Conservation (phyloP, 2,329 filamentous ascomycete species). For the Ceratocystiopsis sp. region DNA sequence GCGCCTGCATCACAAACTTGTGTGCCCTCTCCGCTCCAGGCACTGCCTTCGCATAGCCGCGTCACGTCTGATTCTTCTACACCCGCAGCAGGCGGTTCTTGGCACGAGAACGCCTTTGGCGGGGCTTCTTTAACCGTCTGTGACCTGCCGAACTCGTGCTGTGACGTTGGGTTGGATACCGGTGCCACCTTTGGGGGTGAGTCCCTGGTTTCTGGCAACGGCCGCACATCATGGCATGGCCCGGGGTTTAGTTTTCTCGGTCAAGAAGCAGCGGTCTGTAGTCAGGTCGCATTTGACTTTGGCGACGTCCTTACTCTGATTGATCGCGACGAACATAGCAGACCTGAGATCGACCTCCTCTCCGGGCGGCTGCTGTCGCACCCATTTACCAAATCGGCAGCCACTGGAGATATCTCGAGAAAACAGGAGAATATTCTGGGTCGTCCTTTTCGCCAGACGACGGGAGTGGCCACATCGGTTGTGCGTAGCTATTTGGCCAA, state of each 20-base stretch:
- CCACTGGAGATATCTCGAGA: neutral
- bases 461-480: constrained; percentile 18
- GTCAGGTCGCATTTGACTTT: constrained; percentile 45
- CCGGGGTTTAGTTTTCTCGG: constrained; percentile 26
- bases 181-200: constrained; percentile 21
- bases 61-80: no score
- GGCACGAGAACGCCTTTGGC: no score
- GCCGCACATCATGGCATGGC: constrained; percentile 24
- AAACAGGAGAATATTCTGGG: neutral
- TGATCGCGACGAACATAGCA: constrained; percentile 40
- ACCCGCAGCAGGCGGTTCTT: no score
- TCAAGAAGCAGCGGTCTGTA: constrained; percentile 31
- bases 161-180: constrained; percentile 16
- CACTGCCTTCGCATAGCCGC: no score
- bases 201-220: constrained; percentile 25
- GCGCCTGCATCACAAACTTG: no score
- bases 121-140: no score
- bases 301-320: constrained; percentile 56
- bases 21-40: no score
- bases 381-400: neutral
- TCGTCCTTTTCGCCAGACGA: constrained; percentile 19
- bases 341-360: constrained; percentile 38
- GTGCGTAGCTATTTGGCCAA: constrained; percentile 53
- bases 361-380: constrained; percentile 15
- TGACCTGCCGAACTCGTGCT: no score